A percentile compares a stretch with the other conserved stretches of the same genome.
phyloP scores from a whole-genome alignment of 2,329 filamentous ascomycete species.

The Botrytis fragariae region DNA sequence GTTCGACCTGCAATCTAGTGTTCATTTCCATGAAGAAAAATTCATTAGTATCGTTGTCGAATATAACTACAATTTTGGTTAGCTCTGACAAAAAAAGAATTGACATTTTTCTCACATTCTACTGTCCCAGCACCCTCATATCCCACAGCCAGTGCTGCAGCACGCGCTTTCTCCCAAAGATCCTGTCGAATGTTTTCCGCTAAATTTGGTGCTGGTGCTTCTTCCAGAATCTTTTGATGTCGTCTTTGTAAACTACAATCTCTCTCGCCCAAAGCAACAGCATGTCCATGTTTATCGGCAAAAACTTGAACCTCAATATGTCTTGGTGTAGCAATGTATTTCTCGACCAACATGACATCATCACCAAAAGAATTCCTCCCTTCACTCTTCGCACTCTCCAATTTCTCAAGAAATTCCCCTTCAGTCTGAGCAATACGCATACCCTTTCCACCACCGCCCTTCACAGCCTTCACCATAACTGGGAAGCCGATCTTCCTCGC shows the following conservation, averaged over 20 bases:
- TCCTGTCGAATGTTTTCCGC: conserved; percentile 57
- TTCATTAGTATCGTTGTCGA: conserved; percentile 75
- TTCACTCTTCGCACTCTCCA: conserved; percentile 71
- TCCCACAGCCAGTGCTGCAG: conserved; percentile 69
- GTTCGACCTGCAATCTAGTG: conserved; percentile 91
- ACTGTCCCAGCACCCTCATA: conserved; percentile 90
- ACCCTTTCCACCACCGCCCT: conserved; percentile 80
- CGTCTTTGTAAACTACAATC: conserved; percentile 85
- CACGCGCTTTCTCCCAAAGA: conserved; percentile 64
- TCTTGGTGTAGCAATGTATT: conserved; percentile 73
- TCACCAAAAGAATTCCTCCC: conserved; percentile 79
- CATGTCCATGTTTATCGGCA: conserved; percentile 75
- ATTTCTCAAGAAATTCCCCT: conserved; percentile 67
- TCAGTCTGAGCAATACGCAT: conserved; percentile 71
- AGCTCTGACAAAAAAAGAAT: neutral
- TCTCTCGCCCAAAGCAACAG: conserved; percentile 79
- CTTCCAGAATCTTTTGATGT: conserved; percentile 89
- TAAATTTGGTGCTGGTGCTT: conserved; percentile 74
- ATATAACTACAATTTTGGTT: conserved; percentile 60
- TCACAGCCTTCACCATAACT: conserved; percentile 76
- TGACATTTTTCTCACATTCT: conserved; percentile 61
- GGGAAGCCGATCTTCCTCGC: conserved; percentile 69
- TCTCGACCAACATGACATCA: conserved; percentile 81
- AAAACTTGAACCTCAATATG: conserved; percentile 93
- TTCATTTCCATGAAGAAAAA: conserved; percentile 86